Base-by-base conservation (phyloP, 1,284 basidiomycete genomes). In the Cutaneotrichosporon mucoides region DNA sequence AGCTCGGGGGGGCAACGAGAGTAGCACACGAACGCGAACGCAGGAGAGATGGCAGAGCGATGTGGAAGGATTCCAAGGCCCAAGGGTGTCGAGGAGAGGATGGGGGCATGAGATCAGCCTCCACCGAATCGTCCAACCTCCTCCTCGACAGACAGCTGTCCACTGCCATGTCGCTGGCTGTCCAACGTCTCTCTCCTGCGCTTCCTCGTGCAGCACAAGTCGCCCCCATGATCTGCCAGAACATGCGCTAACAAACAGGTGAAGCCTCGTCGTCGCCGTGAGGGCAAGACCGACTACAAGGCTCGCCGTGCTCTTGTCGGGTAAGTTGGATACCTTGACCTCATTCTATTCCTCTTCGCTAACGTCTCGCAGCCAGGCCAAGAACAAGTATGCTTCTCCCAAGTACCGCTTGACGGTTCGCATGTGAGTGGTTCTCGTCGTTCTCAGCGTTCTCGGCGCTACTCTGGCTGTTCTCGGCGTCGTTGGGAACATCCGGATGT, bases 321-420 rank as follows among this genome's bases (percentile, higher is more conserved):
- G 42, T 38, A 35, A 50, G 37, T 38, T 36, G 24, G 15, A 50
- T 12, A 13, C 9, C 4, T 36, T 36, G 47, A 13, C 7, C n/a
- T 33, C 45, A 16, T 16, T 16, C 15, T 46, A 16, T 46, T 24
- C 15, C n/a, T 11, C 7, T 34, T 34, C 5, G 48, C 48, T 50
- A 50, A 50, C 48, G 6, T 35, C 11, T 44, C 53, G 12, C 12
- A 55, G 90, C 61, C 96, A 99, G 85, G 93, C 95, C 68, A 99
- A 99, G 86, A 99, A 98, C 88, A 99, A 99, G 85, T 99, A 98
- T 83, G 95, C 96, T 74, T 91, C 92, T 42, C 94, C 93, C 66
- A 98, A 98, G 84, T 98, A 97, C 84, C 90, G 95, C 64, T 87
- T 98, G 52, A 94, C 97, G 46, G 57, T 57, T 24, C 55, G 55